These are phyloP conservation scores for Hypoxylon lenormandii DNA, from an alignment of 495 filamentous ascomycete species.

Conservation along the genomic window DNA sequence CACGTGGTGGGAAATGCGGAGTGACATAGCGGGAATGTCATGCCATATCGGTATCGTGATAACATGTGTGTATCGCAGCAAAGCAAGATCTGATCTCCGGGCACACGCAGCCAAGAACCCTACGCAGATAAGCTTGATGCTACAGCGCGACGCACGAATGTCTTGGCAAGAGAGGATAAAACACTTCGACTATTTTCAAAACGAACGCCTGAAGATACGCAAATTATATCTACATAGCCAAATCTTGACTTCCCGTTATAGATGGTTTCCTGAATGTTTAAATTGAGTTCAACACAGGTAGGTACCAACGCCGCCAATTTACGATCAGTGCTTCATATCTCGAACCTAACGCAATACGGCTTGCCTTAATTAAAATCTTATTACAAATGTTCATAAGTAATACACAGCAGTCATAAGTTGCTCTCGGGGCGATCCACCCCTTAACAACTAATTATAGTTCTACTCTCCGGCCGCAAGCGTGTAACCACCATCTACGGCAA, in stretches of 20 bases:
- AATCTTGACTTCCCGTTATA: too few relatives aligned
- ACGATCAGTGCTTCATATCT: too few relatives aligned
- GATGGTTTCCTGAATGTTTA: too few relatives aligned
- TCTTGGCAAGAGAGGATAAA: neutral
- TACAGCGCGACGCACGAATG: neutral
- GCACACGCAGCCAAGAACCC: conserved; percentile 1
- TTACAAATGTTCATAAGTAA: too few relatives aligned
- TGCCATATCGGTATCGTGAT: neutral
- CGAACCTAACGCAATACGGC: too few relatives aligned
- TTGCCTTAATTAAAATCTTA: too few relatives aligned
- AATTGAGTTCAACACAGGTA: too few relatives aligned
- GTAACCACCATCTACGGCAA: conserved; percentile 74
- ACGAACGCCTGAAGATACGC: too few relatives aligned
- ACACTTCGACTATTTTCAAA: too few relatives aligned
- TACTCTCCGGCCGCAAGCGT: conserved; percentile 44
- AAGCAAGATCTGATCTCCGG: neutral
- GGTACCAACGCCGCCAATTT: too few relatives aligned
- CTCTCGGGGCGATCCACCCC: neutral
- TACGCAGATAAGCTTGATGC: neutral
- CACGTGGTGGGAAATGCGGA: neutral
- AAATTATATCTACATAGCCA: too few relatives aligned
- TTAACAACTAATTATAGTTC: neutral
- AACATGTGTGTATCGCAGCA: neutral
- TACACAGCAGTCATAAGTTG: too few relatives aligned
- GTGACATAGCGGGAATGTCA: neutral